These are phyloP conservation scores for Linderina pennispora DNA, from an alignment of 192 early-diverging fungal species.

Conservation along the genomic window DNA sequence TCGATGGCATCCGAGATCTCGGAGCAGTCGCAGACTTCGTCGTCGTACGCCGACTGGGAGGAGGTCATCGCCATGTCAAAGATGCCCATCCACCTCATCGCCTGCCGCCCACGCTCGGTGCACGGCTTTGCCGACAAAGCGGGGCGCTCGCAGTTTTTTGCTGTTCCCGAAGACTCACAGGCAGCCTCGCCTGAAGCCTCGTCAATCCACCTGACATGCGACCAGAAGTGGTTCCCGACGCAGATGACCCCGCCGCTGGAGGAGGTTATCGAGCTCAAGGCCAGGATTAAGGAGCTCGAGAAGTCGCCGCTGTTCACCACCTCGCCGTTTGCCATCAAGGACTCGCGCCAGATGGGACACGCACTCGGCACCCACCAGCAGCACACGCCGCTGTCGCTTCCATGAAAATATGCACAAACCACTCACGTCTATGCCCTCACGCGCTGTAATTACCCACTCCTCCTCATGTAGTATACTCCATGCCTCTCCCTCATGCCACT, in stretches of 20 bases:
- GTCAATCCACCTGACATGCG: not conserved
- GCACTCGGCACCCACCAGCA: too few relatives aligned
- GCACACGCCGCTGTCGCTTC: too few relatives aligned
- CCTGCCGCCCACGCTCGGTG: not conserved
- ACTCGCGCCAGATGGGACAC: too few relatives aligned
- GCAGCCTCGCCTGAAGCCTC: not conserved
- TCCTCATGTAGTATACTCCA: too few relatives aligned
- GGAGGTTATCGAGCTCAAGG: conserved; percentile 28
- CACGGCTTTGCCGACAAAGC: conserved; percentile 7
- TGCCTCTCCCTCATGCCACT: too few relatives aligned
- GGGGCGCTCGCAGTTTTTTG: conserved; percentile 12
- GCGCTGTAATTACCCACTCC: too few relatives aligned
- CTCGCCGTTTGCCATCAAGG: not conserved
- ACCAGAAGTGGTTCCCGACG: conserved; percentile 21
- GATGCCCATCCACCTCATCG: conserved; percentile 11
- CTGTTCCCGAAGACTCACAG: conserved; percentile 19
- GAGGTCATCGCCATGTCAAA: conserved; percentile 42
- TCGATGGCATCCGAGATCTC: not conserved
- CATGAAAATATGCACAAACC: too few relatives aligned
- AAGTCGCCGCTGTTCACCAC: conserved; percentile 37
- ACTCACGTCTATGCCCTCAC: too few relatives aligned
- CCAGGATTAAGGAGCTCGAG: conserved; percentile 24
- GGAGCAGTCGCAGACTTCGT: conserved; percentile 2
- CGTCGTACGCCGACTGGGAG: conserved; percentile 40
- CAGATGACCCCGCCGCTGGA: conserved; percentile 40